Conservation (phyloP, 495 filamentous ascomycete species). For the Talaromyces proteolyticus region DNA sequence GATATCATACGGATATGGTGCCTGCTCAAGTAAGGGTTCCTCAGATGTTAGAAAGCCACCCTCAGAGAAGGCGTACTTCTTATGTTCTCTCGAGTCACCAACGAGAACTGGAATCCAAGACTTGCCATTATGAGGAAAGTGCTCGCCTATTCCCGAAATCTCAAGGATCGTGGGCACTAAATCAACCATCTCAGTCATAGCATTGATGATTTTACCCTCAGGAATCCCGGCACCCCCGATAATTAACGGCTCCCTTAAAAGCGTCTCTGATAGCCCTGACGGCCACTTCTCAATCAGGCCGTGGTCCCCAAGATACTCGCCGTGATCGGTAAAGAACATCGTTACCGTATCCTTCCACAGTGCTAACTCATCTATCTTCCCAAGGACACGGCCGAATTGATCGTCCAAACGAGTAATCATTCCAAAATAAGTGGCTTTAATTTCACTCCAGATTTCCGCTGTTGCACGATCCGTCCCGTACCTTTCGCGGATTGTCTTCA, state of each 20-base stretch:
- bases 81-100: constrained; percentile 11
- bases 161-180: constrained; percentile 22
- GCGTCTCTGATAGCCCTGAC: constrained; percentile 17
- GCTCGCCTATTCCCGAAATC: constrained; percentile 15
- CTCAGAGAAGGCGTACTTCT: constrained; percentile 19
- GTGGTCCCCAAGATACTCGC: constrained; percentile 21
- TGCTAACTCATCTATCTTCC: constrained; percentile 8
- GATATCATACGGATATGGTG: constrained; percentile 22
- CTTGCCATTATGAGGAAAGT: constrained; percentile 16
- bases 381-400: constrained; percentile 15
- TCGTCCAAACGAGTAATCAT: constrained; percentile 21
- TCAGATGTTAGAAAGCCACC: constrained; percentile 18
- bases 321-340: constrained; percentile 22
- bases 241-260: constrained; percentile 20
- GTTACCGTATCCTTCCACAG: constrained; percentile 17
- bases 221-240: constrained; percentile 21
- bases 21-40: constrained; percentile 19
- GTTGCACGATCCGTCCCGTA: constrained; percentile 18
- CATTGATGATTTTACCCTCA: constrained; percentile 11
- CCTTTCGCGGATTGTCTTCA: constrained; percentile 13
- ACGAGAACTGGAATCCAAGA: constrained; percentile 14
- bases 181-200: constrained; percentile 25
- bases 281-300: constrained; percentile 25
- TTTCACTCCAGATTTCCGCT: constrained; percentile 15
- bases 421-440: constrained; percentile 21